Base-by-base conservation (phyloP, 106 monocot genomes). In the Platanthera zijinensis region DNA sequence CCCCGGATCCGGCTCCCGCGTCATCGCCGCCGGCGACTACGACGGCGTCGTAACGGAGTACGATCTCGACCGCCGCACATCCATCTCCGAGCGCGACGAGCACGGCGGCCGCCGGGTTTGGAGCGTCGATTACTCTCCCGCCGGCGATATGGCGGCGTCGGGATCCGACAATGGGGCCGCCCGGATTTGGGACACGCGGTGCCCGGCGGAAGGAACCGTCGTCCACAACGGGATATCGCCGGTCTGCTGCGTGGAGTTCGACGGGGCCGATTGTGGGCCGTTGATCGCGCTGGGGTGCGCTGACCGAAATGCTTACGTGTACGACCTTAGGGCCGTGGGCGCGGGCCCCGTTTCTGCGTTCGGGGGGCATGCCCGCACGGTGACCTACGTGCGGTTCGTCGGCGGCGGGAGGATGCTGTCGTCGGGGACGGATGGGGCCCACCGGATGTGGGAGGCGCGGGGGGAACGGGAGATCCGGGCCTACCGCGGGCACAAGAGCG, bases 41-140 rank as follows among this genome's bases (percentile, higher is more conserved):
- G 96, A 97, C 80, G 96, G 96, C 6, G 96, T 96, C 12, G 96
- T 96, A 28, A 89, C 96, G 12, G 96, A 96, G 84, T 96, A 96
- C 89, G 96, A 93, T 81, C 61, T 96, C 17, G 86, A 89, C 67
- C 71, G 74, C 46, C 59, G 79, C 21, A 22, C 39, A 4, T 74
- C 89, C 9, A 72, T 89, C 22, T 91, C 73, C 54, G 96, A 96
- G 78, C 88, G 96, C 47, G 91, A 96, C 80, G 96, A 96, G 75
- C 96, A 96, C 77, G 88, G 75, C 5, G 96, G 96, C 30, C 83
- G 96, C 13, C 81, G 92, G 9, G 87, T 96, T 7, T 96, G 96
- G 96, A 71, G 80, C 84, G 78, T 96, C 3, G 90, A 90, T 62
- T 93, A 90, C 89, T 87, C 90, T 14, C 6, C 32, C 2, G 52